Evolutionary conservation across 352 stramenopile species (phyloP).

Genomic region (Elongisporangium undulatum): DNA sequence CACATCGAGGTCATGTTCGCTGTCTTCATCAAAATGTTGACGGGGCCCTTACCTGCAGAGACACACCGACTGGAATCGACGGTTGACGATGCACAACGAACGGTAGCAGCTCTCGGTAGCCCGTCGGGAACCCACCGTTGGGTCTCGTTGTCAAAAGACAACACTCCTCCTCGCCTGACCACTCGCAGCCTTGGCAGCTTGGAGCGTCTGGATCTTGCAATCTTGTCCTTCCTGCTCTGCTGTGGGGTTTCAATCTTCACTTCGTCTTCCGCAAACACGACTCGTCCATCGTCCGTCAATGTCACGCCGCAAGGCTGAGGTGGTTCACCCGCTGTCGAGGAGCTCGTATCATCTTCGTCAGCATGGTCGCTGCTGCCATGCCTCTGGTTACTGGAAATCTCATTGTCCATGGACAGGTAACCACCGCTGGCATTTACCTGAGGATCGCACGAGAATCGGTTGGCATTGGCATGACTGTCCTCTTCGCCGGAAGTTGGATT

Average conservation of each 20-base stretch:
- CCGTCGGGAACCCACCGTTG: background rate
- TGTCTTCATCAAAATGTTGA: slow-evolving; percentile 4
- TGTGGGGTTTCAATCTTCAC: background rate
- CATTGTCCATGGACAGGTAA: background rate
- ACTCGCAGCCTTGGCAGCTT: background rate
- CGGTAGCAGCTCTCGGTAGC: background rate
- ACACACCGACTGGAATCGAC: too few relatives aligned
- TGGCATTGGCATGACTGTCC: background rate
- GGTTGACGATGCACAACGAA: too few relatives aligned
- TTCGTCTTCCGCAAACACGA: background rate
- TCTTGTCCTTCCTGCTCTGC: background rate
- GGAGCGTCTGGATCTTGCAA: background rate
- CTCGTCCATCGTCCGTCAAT: background rate
- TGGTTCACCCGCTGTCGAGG: background rate
- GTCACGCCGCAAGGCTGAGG: background rate
- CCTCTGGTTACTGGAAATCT: background rate
- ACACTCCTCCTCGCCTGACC: background rate
- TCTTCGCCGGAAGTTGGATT: background rate
- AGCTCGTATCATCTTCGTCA: background rate
- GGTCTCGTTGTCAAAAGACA: background rate
- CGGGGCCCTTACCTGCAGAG: background rate
- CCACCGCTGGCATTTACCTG: background rate
- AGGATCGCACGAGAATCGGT: background rate
- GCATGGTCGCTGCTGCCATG: background rate
- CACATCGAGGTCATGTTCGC: slow-evolving; percentile 1